phyloP scores from a whole-genome alignment of 495 filamentous ascomycete genomes.

The Cladorrhinum samala region DNA sequence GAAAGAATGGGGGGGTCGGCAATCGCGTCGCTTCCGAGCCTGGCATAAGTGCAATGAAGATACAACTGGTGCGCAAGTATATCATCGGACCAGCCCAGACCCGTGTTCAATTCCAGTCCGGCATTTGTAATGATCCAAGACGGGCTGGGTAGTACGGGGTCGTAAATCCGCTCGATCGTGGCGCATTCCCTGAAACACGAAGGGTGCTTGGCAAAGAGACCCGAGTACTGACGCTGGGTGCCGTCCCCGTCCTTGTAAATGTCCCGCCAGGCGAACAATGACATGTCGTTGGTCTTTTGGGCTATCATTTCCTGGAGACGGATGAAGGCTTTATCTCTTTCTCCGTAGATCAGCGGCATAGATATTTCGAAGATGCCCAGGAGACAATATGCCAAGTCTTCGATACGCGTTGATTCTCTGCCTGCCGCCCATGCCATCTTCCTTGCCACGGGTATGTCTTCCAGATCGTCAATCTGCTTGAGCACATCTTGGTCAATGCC shows the following conservation, averaged over 20 bases:
- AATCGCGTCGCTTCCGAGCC: neutral
- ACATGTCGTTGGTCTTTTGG: constrained; percentile 8
- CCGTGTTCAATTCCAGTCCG: neutral
- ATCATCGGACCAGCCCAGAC: neutral
- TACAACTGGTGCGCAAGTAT: neutral
- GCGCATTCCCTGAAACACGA: neutral
- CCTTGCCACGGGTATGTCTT: neutral
- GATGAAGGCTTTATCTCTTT: constrained; percentile 13
- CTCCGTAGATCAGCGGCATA: constrained; percentile 18
- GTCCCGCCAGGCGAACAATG: constrained; percentile 16
- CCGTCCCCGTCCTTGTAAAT: neutral
- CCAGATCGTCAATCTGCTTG: neutral
- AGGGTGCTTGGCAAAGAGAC: neutral
- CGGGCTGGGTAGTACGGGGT: neutral
- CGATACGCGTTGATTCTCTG: constrained; percentile 12
- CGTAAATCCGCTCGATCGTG: neutral
- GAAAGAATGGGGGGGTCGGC: neutral
- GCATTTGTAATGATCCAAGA: constrained; percentile 5
- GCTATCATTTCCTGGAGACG: constrained; percentile 15
- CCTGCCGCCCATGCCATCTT: constrained; percentile 18
- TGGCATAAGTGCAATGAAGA: neutral
- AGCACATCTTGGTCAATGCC: constrained; percentile 1
- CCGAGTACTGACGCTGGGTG: neutral
- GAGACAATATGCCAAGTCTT: constrained; percentile 16
- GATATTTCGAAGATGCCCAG: constrained; percentile 17